Evolutionary conservation across 2,329 filamentous ascomycete species (phyloP).

Genomic region (Claviceps sp.): DNA sequence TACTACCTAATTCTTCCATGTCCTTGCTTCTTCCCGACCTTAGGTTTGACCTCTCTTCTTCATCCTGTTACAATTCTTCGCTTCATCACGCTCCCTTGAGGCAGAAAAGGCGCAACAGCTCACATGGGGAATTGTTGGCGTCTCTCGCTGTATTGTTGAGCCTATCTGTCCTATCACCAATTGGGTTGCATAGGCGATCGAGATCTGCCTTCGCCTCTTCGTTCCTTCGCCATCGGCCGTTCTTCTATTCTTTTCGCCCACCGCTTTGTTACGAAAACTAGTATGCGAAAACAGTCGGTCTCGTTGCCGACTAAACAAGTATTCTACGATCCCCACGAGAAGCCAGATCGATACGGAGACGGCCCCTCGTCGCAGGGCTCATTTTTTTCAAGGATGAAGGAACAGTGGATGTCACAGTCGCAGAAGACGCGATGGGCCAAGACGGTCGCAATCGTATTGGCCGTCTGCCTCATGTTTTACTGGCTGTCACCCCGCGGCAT

Average conservation of each 20-base stretch:
- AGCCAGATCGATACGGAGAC: conserved; percentile 45
- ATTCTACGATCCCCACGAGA: conserved; percentile 50
- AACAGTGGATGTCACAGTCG: conserved; percentile 48
- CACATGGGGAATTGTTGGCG: conserved; percentile 9
- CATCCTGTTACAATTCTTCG: not conserved
- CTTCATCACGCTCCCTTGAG: not conserved
- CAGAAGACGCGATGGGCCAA: conserved; percentile 54
- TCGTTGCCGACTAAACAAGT: conserved; percentile 48
- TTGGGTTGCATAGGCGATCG: not conserved
- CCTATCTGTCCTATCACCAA: conserved; percentile 2
- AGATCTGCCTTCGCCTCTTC: not conserved
- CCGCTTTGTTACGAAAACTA: conserved; percentile 7
- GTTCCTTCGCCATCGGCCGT: conserved; percentile 1
- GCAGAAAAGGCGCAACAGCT: not conserved
- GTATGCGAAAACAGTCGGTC: conserved; percentile 53
- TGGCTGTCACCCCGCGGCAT: conserved; percentile 48
- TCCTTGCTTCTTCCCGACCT: not conserved
- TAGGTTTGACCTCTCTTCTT: not conserved
- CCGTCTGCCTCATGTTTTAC: conserved; percentile 48
- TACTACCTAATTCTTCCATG: not conserved
- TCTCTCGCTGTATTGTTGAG: conserved; percentile 13
- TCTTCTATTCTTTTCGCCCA: not conserved
- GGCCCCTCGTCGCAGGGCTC: conserved; percentile 30
- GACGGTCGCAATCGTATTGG: conserved; percentile 47
- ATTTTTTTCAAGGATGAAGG: conserved; percentile 42